Percentiles rank a stretch among this genome's conserved stretches.
Evolutionary conservation across 2,329 filamentous ascomycete species (phyloP).

Genomic region (Epichloe sp.): DNA sequence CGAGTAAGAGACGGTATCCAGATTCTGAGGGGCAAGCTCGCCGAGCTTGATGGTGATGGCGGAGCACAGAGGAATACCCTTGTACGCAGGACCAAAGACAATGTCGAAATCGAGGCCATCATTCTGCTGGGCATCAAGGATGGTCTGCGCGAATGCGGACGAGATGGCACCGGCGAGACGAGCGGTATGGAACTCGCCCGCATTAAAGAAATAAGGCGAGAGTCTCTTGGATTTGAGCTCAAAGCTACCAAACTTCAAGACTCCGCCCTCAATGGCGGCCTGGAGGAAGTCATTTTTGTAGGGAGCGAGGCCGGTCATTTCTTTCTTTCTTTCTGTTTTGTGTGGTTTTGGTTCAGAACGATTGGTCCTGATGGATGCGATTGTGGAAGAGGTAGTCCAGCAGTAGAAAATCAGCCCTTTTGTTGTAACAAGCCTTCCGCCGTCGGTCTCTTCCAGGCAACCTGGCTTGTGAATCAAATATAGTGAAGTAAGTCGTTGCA

Average conservation of each 20-base stretch:
- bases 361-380: neutral
- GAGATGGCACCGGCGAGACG: conserved; percentile 66
- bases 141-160: conserved; percentile 63
- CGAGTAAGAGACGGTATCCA: conserved; percentile 62
- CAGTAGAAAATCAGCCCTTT: neutral
- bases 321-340: neutral
- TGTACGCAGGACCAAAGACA: conserved; percentile 90
- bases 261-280: conserved; percentile 52
- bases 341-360: neutral
- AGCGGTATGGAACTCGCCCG: conserved; percentile 76
- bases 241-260: conserved; percentile 72
- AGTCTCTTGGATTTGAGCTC: conserved; percentile 83
- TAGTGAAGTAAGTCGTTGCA: no score
- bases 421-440: neutral
- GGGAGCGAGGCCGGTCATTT: conserved; percentile 29
- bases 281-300: conserved; percentile 69
- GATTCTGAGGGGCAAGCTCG: conserved; percentile 52
- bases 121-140: conserved; percentile 34
- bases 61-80: conserved; percentile 84
- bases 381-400: neutral
- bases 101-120: conserved; percentile 56
- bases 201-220: conserved; percentile 98
- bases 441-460: neutral
- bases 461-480: no score
- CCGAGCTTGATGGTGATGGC: conserved; percentile 64